A percentile compares a stretch with the other conserved stretches of the same genome.
These are phyloP conservation scores for Starmerella sp. DNA, from an alignment of 805 yeast genomes.

Conservation along the genomic window DNA sequence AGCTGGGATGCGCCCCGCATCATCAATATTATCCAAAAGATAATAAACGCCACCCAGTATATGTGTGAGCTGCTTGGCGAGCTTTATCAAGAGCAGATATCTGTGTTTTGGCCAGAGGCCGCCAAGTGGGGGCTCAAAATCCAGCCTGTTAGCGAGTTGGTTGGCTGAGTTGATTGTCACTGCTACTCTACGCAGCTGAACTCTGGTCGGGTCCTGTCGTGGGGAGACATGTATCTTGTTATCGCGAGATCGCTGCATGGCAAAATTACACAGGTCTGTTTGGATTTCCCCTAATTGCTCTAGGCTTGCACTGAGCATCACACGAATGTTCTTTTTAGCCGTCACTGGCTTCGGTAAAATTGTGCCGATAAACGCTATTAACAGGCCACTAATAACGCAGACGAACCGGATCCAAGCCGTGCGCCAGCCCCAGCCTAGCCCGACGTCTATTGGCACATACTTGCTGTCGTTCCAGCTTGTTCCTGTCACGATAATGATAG, in stretches of 20 bases:
- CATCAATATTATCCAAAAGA: constrained; percentile 22
- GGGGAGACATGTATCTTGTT: constrained; percentile 17
- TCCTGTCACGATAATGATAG: constrained; percentile 24
- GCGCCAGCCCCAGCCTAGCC: constrained; percentile 22
- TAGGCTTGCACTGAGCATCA: constrained; percentile 17
- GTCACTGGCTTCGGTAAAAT: constrained; percentile 27
- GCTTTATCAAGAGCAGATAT: constrained; percentile 22
- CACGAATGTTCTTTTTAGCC: constrained; percentile 25
- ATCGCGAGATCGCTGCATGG: constrained; percentile 20
- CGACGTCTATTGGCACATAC: constrained; percentile 5
- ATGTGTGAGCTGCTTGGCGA: constrained; percentile 21
- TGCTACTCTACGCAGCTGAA: constrained; percentile 12
- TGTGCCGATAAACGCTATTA: constrained; percentile 25
- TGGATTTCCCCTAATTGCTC: constrained; percentile 23
- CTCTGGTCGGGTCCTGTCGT: constrained; percentile 18
- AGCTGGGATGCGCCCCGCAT: constrained; percentile 17
- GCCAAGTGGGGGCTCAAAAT: constrained; percentile 27
- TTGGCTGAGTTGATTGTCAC: constrained; percentile 8
- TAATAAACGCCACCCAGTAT: constrained; percentile 18
- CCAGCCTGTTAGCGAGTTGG: constrained; percentile 7
- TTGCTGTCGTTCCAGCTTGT: constrained; percentile 24
- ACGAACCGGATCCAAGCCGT: constrained; percentile 29
- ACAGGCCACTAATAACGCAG: constrained; percentile 24
- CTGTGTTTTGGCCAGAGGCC: constrained; percentile 28
- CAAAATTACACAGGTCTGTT: constrained; percentile 25